Evolutionary conservation across 176 grass and related monocot genomes (phyloP).

Genomic region (Puccinellia tenuiflora): DNA sequence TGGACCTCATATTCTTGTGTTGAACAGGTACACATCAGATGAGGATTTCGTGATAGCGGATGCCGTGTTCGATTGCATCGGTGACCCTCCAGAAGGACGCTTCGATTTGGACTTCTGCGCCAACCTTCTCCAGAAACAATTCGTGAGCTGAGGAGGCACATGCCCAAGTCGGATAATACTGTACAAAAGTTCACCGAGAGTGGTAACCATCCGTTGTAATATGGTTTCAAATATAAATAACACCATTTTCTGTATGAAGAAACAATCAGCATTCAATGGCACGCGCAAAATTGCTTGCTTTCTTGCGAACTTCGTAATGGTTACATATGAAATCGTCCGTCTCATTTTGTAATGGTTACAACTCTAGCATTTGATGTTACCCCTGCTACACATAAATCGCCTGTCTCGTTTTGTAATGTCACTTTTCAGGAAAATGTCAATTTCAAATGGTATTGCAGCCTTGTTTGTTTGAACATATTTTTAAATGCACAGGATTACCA

Average conservation of each 20-base stretch:
- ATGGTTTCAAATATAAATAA: neutral
- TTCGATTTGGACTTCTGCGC: conserved; percentile 75
- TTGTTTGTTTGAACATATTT: neutral
- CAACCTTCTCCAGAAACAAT: conserved; percentile 69
- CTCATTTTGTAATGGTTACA: no score
- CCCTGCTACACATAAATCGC: neutral
- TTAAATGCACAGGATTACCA: neutral
- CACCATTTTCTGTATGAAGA: neutral
- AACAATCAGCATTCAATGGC: neutral
- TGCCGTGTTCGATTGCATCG: conserved; percentile 85
- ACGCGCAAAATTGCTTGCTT: neutral
- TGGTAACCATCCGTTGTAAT: neutral
- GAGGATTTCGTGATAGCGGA: conserved; percentile 75
- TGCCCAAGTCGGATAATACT: neutral
- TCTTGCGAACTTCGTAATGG: neutral
- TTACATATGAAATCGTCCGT: no score
- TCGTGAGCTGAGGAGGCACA: conserved; percentile 49
- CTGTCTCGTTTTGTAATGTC: neutral
- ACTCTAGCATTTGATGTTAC: neutral
- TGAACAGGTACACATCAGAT: conserved; percentile 70
- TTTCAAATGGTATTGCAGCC: neutral
- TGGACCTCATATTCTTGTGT: neutral
- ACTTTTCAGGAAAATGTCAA: neutral
- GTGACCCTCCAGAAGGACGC: conserved; percentile 77
- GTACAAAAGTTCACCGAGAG: neutral